Conservation (phyloP, 1,284 basidiomycete genomes). For the Cutaneotrichosporon dermatis region DNA sequence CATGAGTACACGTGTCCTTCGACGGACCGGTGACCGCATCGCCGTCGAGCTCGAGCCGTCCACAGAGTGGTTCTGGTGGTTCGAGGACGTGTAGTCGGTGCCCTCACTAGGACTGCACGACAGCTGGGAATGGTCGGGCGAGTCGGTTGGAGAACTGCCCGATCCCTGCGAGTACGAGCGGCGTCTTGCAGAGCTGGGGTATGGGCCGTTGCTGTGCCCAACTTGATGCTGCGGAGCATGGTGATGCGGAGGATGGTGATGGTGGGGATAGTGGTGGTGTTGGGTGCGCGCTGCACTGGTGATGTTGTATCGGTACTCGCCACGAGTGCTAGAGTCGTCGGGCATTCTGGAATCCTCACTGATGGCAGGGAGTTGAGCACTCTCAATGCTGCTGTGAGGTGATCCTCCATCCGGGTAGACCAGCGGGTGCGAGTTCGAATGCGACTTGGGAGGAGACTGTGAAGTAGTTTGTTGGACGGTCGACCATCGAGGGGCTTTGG, state of each 20-base stretch:
- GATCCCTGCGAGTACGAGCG: not conserved
- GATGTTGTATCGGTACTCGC: no score
- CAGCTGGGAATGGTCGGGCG: not conserved
- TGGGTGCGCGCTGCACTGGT: no score
- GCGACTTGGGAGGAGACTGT: not conserved
- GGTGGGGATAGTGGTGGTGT: no score
- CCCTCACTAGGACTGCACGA: no score
- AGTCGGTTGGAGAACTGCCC: not conserved
- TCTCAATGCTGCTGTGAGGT: not conserved
- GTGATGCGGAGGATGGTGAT: not conserved
- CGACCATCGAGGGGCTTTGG: not conserved
- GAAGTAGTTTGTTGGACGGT: not conserved
- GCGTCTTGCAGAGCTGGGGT: not conserved
- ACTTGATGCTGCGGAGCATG: not conserved
- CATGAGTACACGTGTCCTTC: constrained; percentile 31
- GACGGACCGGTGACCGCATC: constrained; percentile 3
- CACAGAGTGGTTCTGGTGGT: no score
- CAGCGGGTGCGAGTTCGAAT: not conserved
- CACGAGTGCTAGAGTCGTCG: not conserved
- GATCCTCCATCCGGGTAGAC: not conserved
- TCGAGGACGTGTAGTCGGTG: no score
- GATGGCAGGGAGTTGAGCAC: not conserved
- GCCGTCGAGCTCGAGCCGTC: no score
- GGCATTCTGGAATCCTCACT: not conserved
- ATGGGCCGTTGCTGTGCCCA: not conserved